Evolutionary conservation across 345 rosid species (phyloP).

Genomic region (Nasturtium officinale): DNA sequence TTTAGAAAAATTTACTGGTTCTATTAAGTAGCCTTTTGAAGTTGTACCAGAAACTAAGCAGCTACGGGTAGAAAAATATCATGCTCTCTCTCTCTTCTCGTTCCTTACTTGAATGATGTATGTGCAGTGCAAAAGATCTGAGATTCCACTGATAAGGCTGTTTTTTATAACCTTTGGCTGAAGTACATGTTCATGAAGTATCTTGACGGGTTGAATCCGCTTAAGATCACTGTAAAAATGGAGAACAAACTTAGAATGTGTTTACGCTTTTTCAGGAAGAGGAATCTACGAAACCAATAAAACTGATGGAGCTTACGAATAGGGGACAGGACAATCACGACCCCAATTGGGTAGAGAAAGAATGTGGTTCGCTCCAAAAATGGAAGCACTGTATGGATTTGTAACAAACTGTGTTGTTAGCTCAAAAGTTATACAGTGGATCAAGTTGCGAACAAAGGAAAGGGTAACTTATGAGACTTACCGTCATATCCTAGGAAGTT

Average conservation of each 20-base stretch:
- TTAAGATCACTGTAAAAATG: slow-evolving; percentile 73
- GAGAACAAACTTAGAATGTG: slow-evolving; percentile 6
- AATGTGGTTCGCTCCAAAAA: slow-evolving; percentile 96
- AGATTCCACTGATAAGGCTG: slow-evolving; percentile 23
- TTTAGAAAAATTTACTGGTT: slow-evolving; percentile 29
- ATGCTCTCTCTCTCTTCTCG: slow-evolving; percentile 17
- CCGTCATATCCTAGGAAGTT: slow-evolving; percentile 98
- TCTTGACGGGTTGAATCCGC: slow-evolving; percentile 98
- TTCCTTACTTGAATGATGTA: slow-evolving; percentile 38
- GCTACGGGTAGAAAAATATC: slow-evolving; percentile 7
- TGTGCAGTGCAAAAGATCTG: slow-evolving; percentile 36
- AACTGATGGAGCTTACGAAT: slow-evolving; percentile 65
- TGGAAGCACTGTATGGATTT: slow-evolving; percentile 69
- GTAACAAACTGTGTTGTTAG: background rate
- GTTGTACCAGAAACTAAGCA: slow-evolving; percentile 30
- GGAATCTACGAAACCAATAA: background rate
- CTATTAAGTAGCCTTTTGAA: slow-evolving; percentile 29
- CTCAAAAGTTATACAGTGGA: background rate
- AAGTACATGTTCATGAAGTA: slow-evolving; percentile 91
- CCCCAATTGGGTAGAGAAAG: slow-evolving; percentile 93
- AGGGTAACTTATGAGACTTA: slow-evolving; percentile 42
- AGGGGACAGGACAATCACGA: slow-evolving; percentile 76
- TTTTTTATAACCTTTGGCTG: slow-evolving; percentile 67
- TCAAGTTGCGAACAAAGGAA: background rate
- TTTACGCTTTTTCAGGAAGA: slow-evolving; percentile 2